A percentile compares a stretch with the other conserved stretches of the same genome.
Conservation (phyloP, 163 green algal species). For the Scenedesmus sp. region DNA sequence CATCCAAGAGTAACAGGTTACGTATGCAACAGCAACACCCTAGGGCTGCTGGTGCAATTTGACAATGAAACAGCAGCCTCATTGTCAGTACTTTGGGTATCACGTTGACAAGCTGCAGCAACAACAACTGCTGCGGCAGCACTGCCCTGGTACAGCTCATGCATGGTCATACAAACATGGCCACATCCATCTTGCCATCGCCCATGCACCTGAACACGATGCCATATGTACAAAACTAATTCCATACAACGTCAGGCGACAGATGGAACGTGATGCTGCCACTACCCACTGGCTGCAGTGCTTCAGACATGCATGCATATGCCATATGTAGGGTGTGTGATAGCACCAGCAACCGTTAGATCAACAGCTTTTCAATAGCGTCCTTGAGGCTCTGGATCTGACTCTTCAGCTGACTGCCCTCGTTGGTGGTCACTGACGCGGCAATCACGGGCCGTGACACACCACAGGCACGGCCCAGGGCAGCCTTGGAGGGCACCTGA, state of each 20-base stretch:
- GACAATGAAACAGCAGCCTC: too few species aligned
- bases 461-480: slow-evolving; percentile 96
- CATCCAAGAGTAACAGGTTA: too few species aligned
- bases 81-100: neutral
- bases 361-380: slow-evolving; percentile 96
- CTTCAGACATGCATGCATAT: neutral
- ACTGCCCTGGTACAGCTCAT: neutral
- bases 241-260: neutral
- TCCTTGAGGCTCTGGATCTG: slow-evolving; percentile 96
- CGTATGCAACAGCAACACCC: too few species aligned
- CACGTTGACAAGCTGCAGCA: neutral
- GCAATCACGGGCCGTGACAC: slow-evolving; percentile 97
- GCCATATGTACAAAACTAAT: neutral
- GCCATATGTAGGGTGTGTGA: too few species aligned
- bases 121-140: neutral
- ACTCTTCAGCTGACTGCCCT: slow-evolving; percentile 97
- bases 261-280: neutral
- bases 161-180: neutral
- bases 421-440: slow-evolving; percentile 96
- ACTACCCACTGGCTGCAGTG: neutral
- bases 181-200: neutral
- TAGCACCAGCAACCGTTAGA: too few species aligned
- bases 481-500: slow-evolving; percentile 95
- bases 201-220: neutral
- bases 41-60: too few species aligned